These are phyloP conservation scores for Poa annua DNA, from an alignment of 176 grass and related monocot genomes.

Conservation along the genomic window DNA sequence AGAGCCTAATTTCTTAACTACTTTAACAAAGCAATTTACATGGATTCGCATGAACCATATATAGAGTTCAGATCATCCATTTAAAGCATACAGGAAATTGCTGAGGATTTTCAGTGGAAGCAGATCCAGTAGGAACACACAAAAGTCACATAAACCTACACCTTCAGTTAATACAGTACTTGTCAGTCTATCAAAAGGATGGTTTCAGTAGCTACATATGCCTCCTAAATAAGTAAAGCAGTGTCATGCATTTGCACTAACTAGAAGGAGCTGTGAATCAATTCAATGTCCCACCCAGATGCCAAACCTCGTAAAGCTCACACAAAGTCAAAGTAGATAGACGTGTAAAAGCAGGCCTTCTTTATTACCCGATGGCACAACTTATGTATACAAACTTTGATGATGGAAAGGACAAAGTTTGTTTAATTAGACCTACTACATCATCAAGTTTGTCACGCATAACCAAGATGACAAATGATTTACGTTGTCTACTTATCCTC, in stretches of 20 bases:
- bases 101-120: background rate
- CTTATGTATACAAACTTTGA: slow-evolving; percentile 25
- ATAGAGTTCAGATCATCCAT: slow-evolving; percentile 27
- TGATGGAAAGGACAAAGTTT: slow-evolving; percentile 12
- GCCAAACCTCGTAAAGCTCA: slow-evolving; percentile 1
- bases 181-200: background rate
- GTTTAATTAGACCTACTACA: slow-evolving; percentile 14
- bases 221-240: slow-evolving; percentile 22
- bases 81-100: background rate
- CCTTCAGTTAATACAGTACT: slow-evolving; percentile 10
- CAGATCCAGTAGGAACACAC: background rate
- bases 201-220: slow-evolving; percentile 1
- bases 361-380: background rate
- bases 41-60: slow-evolving; percentile 14
- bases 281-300: slow-evolving; percentile 32
- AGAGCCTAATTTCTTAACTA: slow-evolving; percentile 19
- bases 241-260: slow-evolving; percentile 31
- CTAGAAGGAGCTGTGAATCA: background rate
- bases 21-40: slow-evolving; percentile 42
- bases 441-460: slow-evolving; percentile 17
- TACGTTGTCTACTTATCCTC: slow-evolving; percentile 2
- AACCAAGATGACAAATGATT: slow-evolving; percentile 11
- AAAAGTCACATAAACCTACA: slow-evolving; percentile 27
- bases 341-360: slow-evolving; percentile 1
- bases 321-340: slow-evolving; percentile 6